These are phyloP conservation scores for Pyrus hybrid DNA, from an alignment of 331 rosid species.

Conservation along the genomic window DNA sequence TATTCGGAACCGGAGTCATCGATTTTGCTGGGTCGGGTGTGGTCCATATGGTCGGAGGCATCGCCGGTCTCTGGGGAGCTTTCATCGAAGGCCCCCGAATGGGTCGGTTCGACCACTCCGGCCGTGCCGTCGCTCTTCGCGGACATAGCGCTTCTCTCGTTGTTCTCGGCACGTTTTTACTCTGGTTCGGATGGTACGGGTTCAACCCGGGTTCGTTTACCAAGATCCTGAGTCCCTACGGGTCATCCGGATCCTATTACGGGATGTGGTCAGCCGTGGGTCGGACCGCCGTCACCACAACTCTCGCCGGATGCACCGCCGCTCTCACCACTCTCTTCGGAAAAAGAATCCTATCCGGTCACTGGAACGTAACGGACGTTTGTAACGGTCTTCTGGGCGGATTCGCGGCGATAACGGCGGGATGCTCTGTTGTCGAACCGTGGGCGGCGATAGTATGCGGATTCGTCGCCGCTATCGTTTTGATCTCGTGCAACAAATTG, in stretches of 20 bases:
- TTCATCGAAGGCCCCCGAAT: conserved; percentile 77
- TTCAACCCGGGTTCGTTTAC: conserved; percentile 83
- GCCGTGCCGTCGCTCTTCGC: conserved; percentile 35
- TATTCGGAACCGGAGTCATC: conserved; percentile 62
- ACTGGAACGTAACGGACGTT: conserved; percentile 89
- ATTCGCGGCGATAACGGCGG: conserved; percentile 76
- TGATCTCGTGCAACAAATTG: conserved; percentile 52
- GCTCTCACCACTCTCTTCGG: conserved; percentile 80
- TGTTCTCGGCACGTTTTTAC: conserved; percentile 73
- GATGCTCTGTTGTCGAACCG: conserved; percentile 88
- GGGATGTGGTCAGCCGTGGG: conserved; percentile 96
- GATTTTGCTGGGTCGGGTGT: conserved; percentile 96
- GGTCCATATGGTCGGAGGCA: conserved; percentile 83
- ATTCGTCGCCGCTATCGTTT: conserved; percentile 49
- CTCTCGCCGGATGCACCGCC: conserved; percentile 75
- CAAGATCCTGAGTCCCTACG: conserved; percentile 38
- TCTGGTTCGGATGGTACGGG: conserved; percentile 97
- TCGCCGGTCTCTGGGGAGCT: conserved; percentile 90
- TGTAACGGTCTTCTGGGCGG: conserved; percentile 89
- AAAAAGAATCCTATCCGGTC: conserved; percentile 68
- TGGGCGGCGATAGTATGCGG: conserved; percentile 94
- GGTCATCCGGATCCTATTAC: conserved; percentile 30
- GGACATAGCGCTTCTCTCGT: conserved; percentile 77
- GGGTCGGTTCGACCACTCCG: conserved; percentile 64
- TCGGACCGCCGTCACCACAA: conserved; percentile 85